Percentiles rank a stretch among this genome's conserved stretches.
Conservation (phyloP, 345 rosid species). For the Anastatica hierochuntica region DNA sequence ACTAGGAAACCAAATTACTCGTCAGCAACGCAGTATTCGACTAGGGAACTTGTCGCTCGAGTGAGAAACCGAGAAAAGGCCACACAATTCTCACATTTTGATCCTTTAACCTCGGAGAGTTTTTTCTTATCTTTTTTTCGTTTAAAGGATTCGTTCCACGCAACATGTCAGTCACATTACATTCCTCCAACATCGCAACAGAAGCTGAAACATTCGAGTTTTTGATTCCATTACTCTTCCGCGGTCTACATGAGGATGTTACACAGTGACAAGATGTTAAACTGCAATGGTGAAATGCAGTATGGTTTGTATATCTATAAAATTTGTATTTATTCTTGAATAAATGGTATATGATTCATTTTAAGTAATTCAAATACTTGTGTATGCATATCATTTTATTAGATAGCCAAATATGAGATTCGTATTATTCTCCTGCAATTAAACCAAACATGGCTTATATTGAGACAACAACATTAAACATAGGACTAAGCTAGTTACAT, state of each 20-base stretch:
- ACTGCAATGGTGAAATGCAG: not conserved
- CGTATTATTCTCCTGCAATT: too few species aligned
- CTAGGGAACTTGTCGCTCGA: conserved; percentile 54
- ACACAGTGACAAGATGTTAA: conserved; percentile 1
- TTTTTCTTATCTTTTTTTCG: too few species aligned
- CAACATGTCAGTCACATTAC: conserved; percentile 3
- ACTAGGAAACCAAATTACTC: conserved; percentile 52
- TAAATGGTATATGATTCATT: conserved; percentile 16
- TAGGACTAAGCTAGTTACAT: too few species aligned
- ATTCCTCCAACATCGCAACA: too few species aligned
- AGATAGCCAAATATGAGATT: too few species aligned
- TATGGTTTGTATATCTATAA: conserved; percentile 3
- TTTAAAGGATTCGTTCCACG: not conserved
- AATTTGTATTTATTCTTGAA: conserved; percentile 14
- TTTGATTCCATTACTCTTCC: not conserved
- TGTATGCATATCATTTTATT: too few species aligned
- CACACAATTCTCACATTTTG: conserved; percentile 2
- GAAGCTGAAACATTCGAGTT: conserved; percentile 5
- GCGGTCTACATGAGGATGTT: conserved; percentile 14
- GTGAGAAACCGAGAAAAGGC: conserved; percentile 26
- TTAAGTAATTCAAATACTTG: too few species aligned
- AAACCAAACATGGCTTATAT: too few species aligned
- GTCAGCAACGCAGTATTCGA: conserved; percentile 76
- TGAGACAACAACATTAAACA: too few species aligned
- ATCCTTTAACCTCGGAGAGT: conserved; percentile 14